A percentile compares a stretch with the other conserved stretches of the same genome.
Conservation (phyloP, 2,329 filamentous ascomycete genomes). For the Exophiala dermatitidis region DNA sequence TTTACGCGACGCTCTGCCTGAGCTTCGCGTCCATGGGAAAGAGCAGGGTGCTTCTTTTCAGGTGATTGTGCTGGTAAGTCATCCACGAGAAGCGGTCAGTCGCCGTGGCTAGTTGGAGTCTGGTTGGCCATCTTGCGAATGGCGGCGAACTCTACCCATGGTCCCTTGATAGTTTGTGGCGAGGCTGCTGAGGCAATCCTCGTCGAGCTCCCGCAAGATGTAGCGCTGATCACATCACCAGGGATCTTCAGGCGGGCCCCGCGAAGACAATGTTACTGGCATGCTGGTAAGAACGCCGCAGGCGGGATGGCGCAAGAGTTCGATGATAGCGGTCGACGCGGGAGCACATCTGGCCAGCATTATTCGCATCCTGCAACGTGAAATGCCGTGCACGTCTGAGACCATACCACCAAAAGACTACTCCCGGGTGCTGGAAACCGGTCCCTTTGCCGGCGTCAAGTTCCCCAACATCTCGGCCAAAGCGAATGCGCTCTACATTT, state of each 20-base stretch:
- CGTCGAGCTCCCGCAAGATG: background rate
- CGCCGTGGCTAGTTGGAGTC: background rate
- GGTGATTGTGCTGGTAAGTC: conserved; percentile 61
- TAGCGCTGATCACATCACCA: conserved; percentile 34
- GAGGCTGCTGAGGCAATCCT: too few relatives aligned
- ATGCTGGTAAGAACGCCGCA: conserved; percentile 77
- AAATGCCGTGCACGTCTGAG: conserved; percentile 34
- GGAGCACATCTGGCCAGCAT: conserved; percentile 85
- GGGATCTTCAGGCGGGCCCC: conserved; percentile 84
- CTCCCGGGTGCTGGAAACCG: conserved; percentile 38
- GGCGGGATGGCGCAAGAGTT: conserved; percentile 72
- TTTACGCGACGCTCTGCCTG: conserved; percentile 9
- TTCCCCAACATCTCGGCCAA: conserved; percentile 59
- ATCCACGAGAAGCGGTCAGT: background rate
- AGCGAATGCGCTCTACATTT: conserved; percentile 75
- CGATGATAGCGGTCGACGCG: conserved; percentile 85
- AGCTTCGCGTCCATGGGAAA: conserved; percentile 25
- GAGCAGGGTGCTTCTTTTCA: conserved; percentile 51
- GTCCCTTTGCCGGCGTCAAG: conserved; percentile 73
- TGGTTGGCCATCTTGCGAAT: background rate
- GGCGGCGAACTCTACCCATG: background rate
- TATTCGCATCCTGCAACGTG: conserved; percentile 63
- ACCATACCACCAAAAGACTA: conserved; percentile 28
- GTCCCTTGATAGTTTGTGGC: background rate
- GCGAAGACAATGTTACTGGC: conserved; percentile 82